phyloP scores from a whole-genome alignment of 2,329 filamentous ascomycete species.

The Colletotrichum liriopes region DNA sequence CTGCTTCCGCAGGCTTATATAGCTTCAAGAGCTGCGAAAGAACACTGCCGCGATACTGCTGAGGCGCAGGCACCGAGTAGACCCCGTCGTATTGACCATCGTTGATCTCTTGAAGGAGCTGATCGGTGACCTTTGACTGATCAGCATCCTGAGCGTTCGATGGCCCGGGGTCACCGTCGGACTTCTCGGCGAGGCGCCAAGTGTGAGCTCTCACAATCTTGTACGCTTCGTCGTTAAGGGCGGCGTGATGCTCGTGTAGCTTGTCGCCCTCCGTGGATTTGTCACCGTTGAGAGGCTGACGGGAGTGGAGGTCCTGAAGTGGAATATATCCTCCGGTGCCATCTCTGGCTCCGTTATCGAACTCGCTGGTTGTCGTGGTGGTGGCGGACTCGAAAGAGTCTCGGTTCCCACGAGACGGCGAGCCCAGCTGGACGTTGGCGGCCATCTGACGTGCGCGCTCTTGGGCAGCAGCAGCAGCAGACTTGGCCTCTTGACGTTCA shows the following conservation, averaged over 20 bases:
- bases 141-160: constrained; percentile 33
- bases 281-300: constrained; percentile 24
- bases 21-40: constrained; percentile 63
- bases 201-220: constrained; percentile 62
- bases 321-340: constrained; percentile 47
- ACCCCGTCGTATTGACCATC: constrained; percentile 59
- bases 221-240: constrained; percentile 56
- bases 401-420: constrained; percentile 53
- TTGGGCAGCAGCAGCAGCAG: constrained; percentile 60
- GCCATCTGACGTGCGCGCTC: constrained; percentile 60
- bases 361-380: constrained; percentile 49
- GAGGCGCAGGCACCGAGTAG: constrained; percentile 58
- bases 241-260: constrained; percentile 46
- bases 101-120: constrained; percentile 51
- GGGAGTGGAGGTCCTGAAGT: constrained; percentile 50
- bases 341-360: constrained; percentile 46
- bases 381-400: constrained; percentile 57
- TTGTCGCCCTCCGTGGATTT: constrained; percentile 36
- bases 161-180: constrained; percentile 26
- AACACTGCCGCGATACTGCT: constrained; percentile 61
- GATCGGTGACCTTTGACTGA: constrained; percentile 19
- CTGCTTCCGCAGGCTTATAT: constrained; percentile 57
- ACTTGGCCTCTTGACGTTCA: constrained; percentile 44
- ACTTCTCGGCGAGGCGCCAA: constrained; percentile 43
- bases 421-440: constrained; percentile 56